Base-by-base conservation (phyloP, 768 basidiomycete species). In the Boletus reticuloceps region DNA sequence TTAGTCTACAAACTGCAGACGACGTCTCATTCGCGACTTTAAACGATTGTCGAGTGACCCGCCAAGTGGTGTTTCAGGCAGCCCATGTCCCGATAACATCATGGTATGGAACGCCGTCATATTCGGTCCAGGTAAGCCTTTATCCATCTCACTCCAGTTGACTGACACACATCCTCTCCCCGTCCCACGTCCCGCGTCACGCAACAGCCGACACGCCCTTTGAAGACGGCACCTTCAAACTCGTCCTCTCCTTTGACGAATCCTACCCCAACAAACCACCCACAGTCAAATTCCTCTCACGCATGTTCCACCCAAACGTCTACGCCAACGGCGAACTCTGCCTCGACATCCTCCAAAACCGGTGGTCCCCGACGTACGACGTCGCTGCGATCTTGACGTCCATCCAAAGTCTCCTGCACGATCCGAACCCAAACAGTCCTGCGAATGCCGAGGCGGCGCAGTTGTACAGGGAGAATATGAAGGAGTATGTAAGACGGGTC, bases 91-190 rank as follows among this genome's bases (percentile, higher is more conserved):
- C 3, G 97, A 98, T 70, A 98, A 98, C 71, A 97, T 99, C 72
- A 97, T 98, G 94, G 81, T 98, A 16, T 99, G 97, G 97, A 99
- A 99, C 66, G 97, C 97, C 2, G 97, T 99, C 54, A 99, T 99
- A 59, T 98, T 99, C 68, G 97, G 97, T 4, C 97, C 97, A 73
- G 89, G 96, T 94, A 55, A 66, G 88, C 74, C 17, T 36, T n/a
- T 8, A 5, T 19, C 47, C 14, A 12, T 16, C 17, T 17, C 25
- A 41, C 51, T 41, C 37, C 25, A 6, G 38, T 10, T 7, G 29
- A 29, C 7, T 38, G 20, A 65, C 52, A 22, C n/a, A n/a, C n/a
- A n/a, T n/a, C n/a, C n/a, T n/a, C n/a, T n/a, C n/a, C n/a, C n/a
- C 3, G 25, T 7, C 14, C 12, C 25, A 25, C 25, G 6, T 6